Evolutionary conservation across 345 rosid species (phyloP), one percentile per base, ranked within the genome.

Genomic region (Gynandropsis gynandra): DNA sequence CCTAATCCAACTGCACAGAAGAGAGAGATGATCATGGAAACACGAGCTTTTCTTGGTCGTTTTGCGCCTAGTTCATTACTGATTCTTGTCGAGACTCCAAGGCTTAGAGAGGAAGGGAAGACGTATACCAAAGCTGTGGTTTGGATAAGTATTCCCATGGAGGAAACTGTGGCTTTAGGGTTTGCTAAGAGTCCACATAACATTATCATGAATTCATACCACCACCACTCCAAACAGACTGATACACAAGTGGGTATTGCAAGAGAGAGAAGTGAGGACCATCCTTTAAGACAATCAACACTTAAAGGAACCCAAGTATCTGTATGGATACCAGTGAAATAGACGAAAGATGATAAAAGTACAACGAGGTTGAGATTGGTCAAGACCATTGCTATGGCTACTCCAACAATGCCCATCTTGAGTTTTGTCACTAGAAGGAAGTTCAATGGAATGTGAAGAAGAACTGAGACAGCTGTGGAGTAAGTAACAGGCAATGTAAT

Each of bases 171-270:
- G 33, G 98, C 87, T 66, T 74, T 83, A 16, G 98, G 98, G 66
- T 85, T 82, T 3, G 47, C 66, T 34, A 92, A 77, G 33, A 92
- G 81, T 14, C 97, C 97, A 38, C 90, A 87, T 33, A 92, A 50
- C 70, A 92, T 54, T 74, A 92, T 92, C 96, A 87, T 92, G 58
- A 92, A 68, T 65, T 92, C 98, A 16, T 92, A 92, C 98, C 98
- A 92, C 98, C 98, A 92, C 97, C 98, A 92, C 51, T 92, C 98
- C 17, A 92, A 81, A 61, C 98, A 92, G 20, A 92, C 98, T 0
- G 98, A 92, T 32, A 72, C 71, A 50, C 98, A 92, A 42, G 82
- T 92, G 5, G 98, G 98, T 42, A 92, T 69, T 0, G 98, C 87
- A 0, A 92, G 81, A 4, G 82, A 72, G n/a, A 92, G 81, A 56